Evolutionary conservation across 768 basidiomycete genomes (phyloP).

Genomic region (Cystofilobasidium capitatum): DNA sequence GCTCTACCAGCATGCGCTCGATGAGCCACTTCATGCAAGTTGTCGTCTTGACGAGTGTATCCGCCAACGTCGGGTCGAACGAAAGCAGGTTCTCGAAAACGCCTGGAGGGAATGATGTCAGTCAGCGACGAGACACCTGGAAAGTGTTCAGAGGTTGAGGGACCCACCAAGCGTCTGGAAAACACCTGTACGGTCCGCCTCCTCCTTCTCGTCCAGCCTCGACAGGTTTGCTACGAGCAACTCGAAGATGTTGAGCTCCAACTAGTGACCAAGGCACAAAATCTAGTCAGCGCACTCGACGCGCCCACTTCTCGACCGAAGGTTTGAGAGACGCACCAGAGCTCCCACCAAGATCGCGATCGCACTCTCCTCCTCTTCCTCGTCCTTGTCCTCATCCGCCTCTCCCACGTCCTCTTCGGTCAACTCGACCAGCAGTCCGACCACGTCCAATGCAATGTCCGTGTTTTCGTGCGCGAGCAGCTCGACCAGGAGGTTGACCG

Average conservation of each 20-base stretch:
- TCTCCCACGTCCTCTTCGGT: conserved; percentile 93
- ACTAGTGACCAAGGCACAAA: conserved; percentile 2
- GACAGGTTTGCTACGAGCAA: conserved; percentile 78
- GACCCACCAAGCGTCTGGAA: conserved; percentile 76
- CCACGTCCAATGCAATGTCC: conserved; percentile 92
- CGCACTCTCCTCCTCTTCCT: conserved; percentile 56
- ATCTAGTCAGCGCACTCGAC: too few species aligned
- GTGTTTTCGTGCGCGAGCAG: conserved; percentile 91
- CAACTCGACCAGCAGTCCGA: conserved; percentile 83
- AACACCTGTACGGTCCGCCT: conserved; percentile 80
- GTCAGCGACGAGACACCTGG: neutral
- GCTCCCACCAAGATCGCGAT: conserved; percentile 54
- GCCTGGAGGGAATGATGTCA: conserved; percentile 43
- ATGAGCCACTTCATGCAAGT: conserved; percentile 69
- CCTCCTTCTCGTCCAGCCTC: conserved; percentile 82
- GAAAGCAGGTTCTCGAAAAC: conserved; percentile 88
- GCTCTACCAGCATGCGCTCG: conserved; percentile 58
- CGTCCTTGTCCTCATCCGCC: conserved; percentile 56
- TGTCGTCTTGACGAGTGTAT: conserved; percentile 60
- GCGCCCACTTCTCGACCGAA: neutral
- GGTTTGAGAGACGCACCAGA: conserved; percentile 49
- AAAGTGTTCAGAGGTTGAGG: neutral
- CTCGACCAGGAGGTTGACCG: conserved; percentile 61
- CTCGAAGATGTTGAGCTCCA: conserved; percentile 69
- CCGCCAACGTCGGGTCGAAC: conserved; percentile 67